Evolutionary conservation across 257 asterid species (phyloP), one percentile per base, ranked within the genome.

Genomic region (Thymus quinquecostatus): DNA sequence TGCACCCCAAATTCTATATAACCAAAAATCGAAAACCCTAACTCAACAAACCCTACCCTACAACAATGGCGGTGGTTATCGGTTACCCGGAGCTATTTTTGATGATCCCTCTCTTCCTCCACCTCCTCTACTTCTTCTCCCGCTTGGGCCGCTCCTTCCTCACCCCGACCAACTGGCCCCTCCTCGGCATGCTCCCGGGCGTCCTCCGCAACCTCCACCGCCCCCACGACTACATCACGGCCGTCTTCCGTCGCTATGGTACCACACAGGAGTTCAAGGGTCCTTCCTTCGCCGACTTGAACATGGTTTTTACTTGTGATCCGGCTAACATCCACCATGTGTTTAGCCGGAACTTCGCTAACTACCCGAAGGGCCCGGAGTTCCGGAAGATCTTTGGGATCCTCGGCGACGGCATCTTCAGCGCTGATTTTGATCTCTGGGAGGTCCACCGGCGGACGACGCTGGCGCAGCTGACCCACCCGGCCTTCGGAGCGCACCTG

Each of bases 321-420:
- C 88, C 91, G 0, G 66, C 85, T 6, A 83, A 81, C 13, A 70
- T 86, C 43, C 86, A 86, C 76, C 68, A 86, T 60, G 70, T 86
- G 5, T 70, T 83, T 36, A 77, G 81, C 64, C 61, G 6, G 0
- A 81, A 83, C 48, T 83, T 83, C 80, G 21, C 82, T 8, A 83
- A 83, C 76, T 83, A 81, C 57, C 86, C 86, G 0, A 83, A 84
- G 44, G 86, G 88, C 3, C 86, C 82, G 2, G 72, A 79, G 6
- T 84, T 79, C 77, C 44, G 70, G 3, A 69, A 64, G 58, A 81
- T 81, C 7, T 84, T 84, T 8, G 74, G 73, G 0, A 55, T 84
- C 43, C 13, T 84, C 4, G 86, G 88, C 44, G 84, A 81, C 50
- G 88, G 88, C 27, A 79, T 81, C 6, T 77, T 84, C 82, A 65